These are phyloP conservation scores for Pseudogymnoascus sp. DNA, from an alignment of 2,329 filamentous ascomycete species.

Conservation along the genomic window DNA sequence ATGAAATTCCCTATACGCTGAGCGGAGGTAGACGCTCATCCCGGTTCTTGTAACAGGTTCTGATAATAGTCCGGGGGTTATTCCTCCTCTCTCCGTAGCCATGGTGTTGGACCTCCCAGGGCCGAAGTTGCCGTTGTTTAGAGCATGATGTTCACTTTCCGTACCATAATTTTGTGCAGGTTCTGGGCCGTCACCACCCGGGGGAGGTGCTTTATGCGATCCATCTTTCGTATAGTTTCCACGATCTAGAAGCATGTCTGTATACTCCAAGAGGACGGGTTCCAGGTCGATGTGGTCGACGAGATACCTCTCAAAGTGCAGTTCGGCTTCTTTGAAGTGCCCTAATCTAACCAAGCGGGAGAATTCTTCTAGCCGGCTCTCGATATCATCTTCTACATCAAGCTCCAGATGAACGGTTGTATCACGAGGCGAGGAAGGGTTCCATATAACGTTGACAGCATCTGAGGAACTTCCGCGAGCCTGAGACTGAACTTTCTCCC, in stretches of 20 bases:
- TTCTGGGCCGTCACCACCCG: background rate
- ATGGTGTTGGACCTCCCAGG: background rate
- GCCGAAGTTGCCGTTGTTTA: background rate
- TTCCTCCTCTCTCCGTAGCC: background rate
- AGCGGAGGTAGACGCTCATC: background rate
- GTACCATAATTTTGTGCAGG: background rate
- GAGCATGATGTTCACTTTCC: background rate
- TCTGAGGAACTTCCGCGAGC: background rate
- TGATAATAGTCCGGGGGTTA: background rate
- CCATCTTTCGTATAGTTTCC: background rate
- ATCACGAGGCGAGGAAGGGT: background rate
- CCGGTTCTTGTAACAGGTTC: background rate
- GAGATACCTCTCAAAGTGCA: slow-evolving; percentile 14
- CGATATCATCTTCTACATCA: background rate
- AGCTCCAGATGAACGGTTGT: background rate
- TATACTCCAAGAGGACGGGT: background rate
- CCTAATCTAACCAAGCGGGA: slow-evolving; percentile 16
- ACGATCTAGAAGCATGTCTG: background rate
- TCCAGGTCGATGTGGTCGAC: background rate
- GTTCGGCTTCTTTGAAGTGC: slow-evolving; percentile 13
- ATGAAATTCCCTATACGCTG: background rate
- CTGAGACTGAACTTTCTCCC: background rate
- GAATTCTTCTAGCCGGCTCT: slow-evolving; percentile 15
- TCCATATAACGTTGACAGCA: background rate
- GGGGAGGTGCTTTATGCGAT: background rate